A percentile compares a stretch with the other conserved stretches of the same genome.
Evolutionary conservation across 225 moss, liverwort and hornwort species (phyloP).

Genomic region (Physcomitrellopsis africana): DNA sequence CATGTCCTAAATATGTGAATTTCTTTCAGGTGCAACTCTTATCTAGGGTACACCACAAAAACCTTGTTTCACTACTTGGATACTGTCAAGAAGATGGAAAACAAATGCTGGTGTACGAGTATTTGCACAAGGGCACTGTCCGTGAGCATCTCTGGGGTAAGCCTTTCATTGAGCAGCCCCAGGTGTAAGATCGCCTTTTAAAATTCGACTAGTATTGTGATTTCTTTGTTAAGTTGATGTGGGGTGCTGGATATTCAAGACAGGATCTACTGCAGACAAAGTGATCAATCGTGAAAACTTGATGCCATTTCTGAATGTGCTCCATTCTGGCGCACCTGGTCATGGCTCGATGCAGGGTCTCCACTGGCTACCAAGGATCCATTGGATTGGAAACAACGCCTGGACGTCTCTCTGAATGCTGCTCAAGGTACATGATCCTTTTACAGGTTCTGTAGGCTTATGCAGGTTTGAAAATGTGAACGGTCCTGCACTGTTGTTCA

Average conservation of each 20-base stretch:
- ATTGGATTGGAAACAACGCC: background rate
- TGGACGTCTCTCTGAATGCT: slow-evolving; percentile 10
- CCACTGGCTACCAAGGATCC: slow-evolving; percentile 1
- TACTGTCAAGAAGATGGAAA: background rate
- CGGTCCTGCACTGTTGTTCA: background rate
- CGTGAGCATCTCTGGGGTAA: slow-evolving; percentile 49
- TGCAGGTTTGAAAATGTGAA: background rate
- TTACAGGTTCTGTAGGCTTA: background rate
- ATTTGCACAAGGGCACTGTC: background rate
- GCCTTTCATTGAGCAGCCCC: background rate
- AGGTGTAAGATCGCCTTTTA: too few species aligned
- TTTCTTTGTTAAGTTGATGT: background rate
- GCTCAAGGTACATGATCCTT: slow-evolving; percentile 2
- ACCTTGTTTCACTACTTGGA: background rate
- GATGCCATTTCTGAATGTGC: background rate
- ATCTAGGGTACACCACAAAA: slow-evolving; percentile 18
- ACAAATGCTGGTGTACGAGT: slow-evolving; percentile 4
- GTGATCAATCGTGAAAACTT: background rate
- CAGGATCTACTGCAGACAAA: background rate
- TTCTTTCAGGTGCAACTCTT: slow-evolving; percentile 52
- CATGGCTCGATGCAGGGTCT: slow-evolving; percentile 21
- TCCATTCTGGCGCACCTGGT: background rate
- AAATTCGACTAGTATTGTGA: background rate
- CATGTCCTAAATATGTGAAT: background rate
- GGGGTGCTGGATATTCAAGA: background rate